These are phyloP conservation scores for Eucalyptus polybractea DNA, from an alignment of 345 rosid species.

Conservation along the genomic window DNA sequence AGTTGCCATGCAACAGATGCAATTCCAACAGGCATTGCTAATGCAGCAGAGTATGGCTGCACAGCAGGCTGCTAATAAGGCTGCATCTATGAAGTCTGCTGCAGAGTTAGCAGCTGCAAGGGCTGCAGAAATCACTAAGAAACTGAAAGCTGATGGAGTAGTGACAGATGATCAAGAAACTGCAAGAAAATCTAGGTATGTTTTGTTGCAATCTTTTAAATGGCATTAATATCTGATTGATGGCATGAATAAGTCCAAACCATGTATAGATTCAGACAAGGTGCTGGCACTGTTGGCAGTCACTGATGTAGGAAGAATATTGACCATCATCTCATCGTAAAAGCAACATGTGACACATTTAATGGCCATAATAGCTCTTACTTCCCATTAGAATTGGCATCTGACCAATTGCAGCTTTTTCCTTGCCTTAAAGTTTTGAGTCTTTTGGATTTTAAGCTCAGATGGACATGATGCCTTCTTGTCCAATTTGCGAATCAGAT, in stretches of 20 bases:
- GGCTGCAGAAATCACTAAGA: slow-evolving; percentile 94
- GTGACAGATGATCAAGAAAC: slow-evolving; percentile 47
- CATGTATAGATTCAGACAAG: background rate
- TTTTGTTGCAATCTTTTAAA: background rate
- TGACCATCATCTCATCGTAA: background rate
- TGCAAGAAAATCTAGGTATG: slow-evolving; percentile 51
- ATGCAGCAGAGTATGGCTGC: slow-evolving; percentile 96
- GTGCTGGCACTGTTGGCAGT: background rate
- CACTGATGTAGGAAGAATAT: background rate
- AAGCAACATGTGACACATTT: background rate
- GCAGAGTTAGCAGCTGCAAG: slow-evolving; percentile 95
- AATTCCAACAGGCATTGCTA: slow-evolving; percentile 90
- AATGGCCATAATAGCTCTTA: background rate
- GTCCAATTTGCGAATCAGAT: background rate
- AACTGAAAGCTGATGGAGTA: slow-evolving; percentile 76
- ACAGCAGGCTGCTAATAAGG: slow-evolving; percentile 94
- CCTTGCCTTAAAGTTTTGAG: background rate
- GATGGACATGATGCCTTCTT: background rate
- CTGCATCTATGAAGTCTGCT: slow-evolving; percentile 96
- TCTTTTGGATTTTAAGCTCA: background rate
- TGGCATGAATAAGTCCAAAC: background rate
- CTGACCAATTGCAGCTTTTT: background rate
- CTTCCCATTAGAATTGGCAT: background rate
- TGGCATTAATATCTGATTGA: too few relatives aligned
- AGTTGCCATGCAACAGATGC: slow-evolving; percentile 98